Base-by-base conservation (phyloP, 805 yeast species). In the Yamadazyma akitaensis region DNA sequence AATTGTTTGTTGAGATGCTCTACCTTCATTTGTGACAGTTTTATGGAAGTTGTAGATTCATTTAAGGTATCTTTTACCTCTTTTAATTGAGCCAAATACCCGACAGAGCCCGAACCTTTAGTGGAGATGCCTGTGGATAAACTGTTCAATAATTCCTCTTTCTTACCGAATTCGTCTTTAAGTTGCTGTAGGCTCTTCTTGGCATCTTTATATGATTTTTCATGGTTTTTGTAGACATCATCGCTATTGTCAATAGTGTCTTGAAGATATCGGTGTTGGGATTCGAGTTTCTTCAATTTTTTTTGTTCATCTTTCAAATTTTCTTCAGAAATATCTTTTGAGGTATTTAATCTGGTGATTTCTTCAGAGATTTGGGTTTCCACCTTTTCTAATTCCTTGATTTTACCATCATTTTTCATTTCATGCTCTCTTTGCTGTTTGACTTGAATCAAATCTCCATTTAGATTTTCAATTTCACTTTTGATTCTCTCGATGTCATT, bases 81-180 rank as follows among this genome's bases (percentile, higher is more conserved):
- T 47, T 79, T 79, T 36, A 90, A 65, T 56, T 89, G 96, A 2
- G 83, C 76, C 51, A 75, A 68, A 63, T 88, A 91, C 8, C 97
- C 97, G 30, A 86, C 83, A 56, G 83, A 85, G 0, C 82, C 75
- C 31, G 71, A 74, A 45, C 95, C 96, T 49, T 80, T 82, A 0
- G 95, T 80, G 0, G 96, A 86, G n/a, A 91, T 82, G 56, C 97
- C 97, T 0, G 96, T 88, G 0, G 90, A 82, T 35, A 91, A 71
- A 0, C 95, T 84, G 0, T 94, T 85, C 9, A 88, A 66, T 10
- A 91, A 72, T 51, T 91, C 97, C 56, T 88, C 92, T 54, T 86
- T 88, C 49, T 72, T 75, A 30, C 72, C 68, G 40, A 77, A 72
- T 12, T 73, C 72, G 5, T 67, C 70, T 50, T 80, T 82, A 45